Base-by-base conservation (phyloP, 2,329 filamentous ascomycete genomes). In the Lachnellula subtilissima region DNA sequence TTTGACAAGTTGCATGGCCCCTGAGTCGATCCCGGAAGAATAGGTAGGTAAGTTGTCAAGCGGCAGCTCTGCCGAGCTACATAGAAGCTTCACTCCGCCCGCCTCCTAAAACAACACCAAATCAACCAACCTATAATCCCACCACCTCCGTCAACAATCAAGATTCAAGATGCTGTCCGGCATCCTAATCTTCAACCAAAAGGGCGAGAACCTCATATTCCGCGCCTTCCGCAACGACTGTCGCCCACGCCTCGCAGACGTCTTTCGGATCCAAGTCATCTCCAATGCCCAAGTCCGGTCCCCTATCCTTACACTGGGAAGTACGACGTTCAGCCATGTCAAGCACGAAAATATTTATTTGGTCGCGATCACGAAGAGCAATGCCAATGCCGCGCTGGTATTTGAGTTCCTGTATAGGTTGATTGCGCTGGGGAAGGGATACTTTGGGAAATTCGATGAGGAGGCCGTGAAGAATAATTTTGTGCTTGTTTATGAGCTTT, bases 381-480 rank as follows among this genome's bases (percentile, higher is more conserved):
- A 99, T 75, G 94, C 92, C 76, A 99, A 99, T 82, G 92, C 92
- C 12, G 95, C 95, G 43, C 83, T 99, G 55, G 91, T 99, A 23
- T 99, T 99, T 70, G 94, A 99, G 77, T 99, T 99, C 71, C 79
- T 99, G 60, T 97, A 97, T 77, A 85, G 92, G 66, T 78, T 99
- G 69, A 89, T 97, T 63, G 83, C 87, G 70, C 79, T 99, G 62
- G 94, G 94, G 43, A 91, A 89, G 76, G 90, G 91, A 56, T 99
- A 99, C 75, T 99, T 99, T 80, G 93, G 89, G 71, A 97, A 97
- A 75, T 96, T 99, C 70, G 94, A 99, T 70, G 94, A 99, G 79
- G 94, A 99, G 76, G 92, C 94, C 55, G 93, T 99, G 67, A 99
- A 99, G 86, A 97, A 97, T 77, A 99, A 99, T 78, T 99, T 99